Base-by-base conservation (phyloP, 1,284 basidiomycete species). In the Thelephora terrestris region DNA sequence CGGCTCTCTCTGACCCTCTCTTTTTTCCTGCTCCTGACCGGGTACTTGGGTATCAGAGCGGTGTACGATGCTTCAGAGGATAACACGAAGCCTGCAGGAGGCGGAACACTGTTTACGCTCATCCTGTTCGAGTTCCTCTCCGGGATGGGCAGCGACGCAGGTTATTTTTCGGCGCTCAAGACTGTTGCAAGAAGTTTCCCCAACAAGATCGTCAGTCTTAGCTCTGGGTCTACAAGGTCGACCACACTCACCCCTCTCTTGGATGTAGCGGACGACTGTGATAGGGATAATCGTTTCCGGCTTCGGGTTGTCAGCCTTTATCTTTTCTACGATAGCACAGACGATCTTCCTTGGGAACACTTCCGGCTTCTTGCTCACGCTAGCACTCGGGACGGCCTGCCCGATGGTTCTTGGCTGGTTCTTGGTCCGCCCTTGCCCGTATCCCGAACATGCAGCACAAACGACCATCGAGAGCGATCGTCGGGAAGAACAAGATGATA, bases 251-350 rank as follows among this genome's bases (percentile, higher is more conserved):
- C 29, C 80, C 79, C 71, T 86, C 32, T 88, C 81, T 32, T 32
- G 29, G 5, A 32, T 32, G 14, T 14, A 32, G 29, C 7, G 29
- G 14, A 32, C 29, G 29, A 32, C 29, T 14, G 29, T 32, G 29
- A 32, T 12, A 10, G 29, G 29, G 2, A 78, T 81, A 0, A 77
- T 91, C 18, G 67, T 89, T 16, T 85, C 85, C 0, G 89, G 85
- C 17, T 90, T 89, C 51, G 89, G 89, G 0, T 71, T 91, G 5
- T 88, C 85, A 7, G 89, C 88, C 0, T 32, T 90, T 91, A 64
- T 69, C 50, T 91, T 91, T 65, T 82, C 82, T 20, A 72, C 76
- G 0, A 61, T 88, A n/a, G 78, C 83, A 0, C 79, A 86, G 48
- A 54, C 70, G 0, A 56, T 82, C 25, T 91, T 79, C 53, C 78